A percentile compares a stretch with the other conserved stretches of the same genome.
These are phyloP conservation scores for Trametes cingulata DNA, from an alignment of 768 basidiomycete species.

Conservation along the genomic window DNA sequence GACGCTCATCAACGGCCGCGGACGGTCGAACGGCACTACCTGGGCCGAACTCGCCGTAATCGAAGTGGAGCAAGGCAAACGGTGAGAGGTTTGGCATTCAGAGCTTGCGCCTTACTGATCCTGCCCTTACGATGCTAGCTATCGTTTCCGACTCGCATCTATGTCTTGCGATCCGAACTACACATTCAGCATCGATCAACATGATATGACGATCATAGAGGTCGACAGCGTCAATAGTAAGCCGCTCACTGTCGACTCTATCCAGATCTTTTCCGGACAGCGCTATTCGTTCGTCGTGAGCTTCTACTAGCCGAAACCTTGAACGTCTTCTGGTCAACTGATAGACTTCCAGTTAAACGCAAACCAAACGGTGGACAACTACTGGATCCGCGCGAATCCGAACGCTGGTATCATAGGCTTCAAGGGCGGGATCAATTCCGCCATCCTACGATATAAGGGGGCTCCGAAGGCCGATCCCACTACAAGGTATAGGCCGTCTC, in stretches of 20 bases:
- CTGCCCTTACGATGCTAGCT: slow-evolving; percentile 31
- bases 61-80: slow-evolving; percentile 24
- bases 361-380: slow-evolving; percentile 48
- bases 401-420: slow-evolving; percentile 30
- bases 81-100: slow-evolving; percentile 29
- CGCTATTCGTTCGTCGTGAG: slow-evolving; percentile 49
- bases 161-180: slow-evolving; percentile 38
- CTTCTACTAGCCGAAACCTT: too few relatives aligned
- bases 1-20: slow-evolving; percentile 48
- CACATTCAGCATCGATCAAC: slow-evolving; percentile 47
- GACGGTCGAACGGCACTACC: slow-evolving; percentile 39
- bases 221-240: slow-evolving; percentile 45
- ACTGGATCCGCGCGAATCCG: slow-evolving; percentile 54
- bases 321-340: too few relatives aligned
- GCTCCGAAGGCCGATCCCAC: slow-evolving; percentile 46
- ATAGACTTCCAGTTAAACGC: slow-evolving; percentile 31
- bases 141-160: slow-evolving; percentile 25
- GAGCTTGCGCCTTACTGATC: background rate
- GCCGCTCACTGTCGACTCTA: slow-evolving; percentile 42
- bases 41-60: slow-evolving; percentile 34
- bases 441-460: slow-evolving; percentile 52
- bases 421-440: slow-evolving; percentile 45
- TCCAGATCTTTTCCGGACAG: slow-evolving; percentile 51
- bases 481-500: slow-evolving; percentile 21
- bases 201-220: slow-evolving; percentile 51